Conservation (phyloP, 1,139 yeast species). For the Kodamaea ohmeri region DNA sequence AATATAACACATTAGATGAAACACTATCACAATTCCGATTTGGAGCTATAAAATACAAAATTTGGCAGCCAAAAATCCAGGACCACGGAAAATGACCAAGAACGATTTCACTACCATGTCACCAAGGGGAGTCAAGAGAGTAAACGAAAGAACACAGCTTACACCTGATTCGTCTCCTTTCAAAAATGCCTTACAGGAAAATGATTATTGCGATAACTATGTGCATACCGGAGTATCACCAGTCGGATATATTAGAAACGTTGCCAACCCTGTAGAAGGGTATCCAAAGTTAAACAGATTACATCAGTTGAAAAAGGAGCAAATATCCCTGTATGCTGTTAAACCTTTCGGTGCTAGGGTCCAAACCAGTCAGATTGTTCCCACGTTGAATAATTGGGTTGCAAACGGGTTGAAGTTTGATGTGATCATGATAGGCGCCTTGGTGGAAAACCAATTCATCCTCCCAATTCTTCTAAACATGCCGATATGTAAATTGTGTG, state of each 20-base stretch:
- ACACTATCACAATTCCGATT: slow-evolving; percentile 4
- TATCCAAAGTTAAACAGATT: slow-evolving; percentile 78
- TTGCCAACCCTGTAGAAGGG: slow-evolving; percentile 66
- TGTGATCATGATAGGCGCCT: slow-evolving; percentile 87
- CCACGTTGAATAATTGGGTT: slow-evolving; percentile 61
- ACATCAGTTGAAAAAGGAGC: slow-evolving; percentile 59
- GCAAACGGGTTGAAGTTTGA: slow-evolving; percentile 63
- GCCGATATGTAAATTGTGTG: slow-evolving; percentile 70
- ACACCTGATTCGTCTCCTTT: slow-evolving; percentile 7
- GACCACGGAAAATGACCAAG: background rate
- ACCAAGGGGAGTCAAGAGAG: background rate
- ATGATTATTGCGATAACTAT: slow-evolving; percentile 72
- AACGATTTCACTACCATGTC: background rate
- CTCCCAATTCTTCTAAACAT: slow-evolving; percentile 57
- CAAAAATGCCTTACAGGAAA: slow-evolving; percentile 26
- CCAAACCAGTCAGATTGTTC: slow-evolving; percentile 50
- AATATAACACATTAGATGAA: background rate
- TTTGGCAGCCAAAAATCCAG: background rate
- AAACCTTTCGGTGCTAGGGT: slow-evolving; percentile 67
- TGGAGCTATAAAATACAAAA: background rate
- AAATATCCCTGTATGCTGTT: slow-evolving; percentile 46
- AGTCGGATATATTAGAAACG: slow-evolving; percentile 61
- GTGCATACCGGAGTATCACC: slow-evolving; percentile 61
- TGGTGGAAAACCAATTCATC: slow-evolving; percentile 67
- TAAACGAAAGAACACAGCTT: slow-evolving; percentile 1